These are phyloP conservation scores for Cercospora zeae-maydis DNA, from an alignment of 2,329 filamentous ascomycete species.

Conservation along the genomic window DNA sequence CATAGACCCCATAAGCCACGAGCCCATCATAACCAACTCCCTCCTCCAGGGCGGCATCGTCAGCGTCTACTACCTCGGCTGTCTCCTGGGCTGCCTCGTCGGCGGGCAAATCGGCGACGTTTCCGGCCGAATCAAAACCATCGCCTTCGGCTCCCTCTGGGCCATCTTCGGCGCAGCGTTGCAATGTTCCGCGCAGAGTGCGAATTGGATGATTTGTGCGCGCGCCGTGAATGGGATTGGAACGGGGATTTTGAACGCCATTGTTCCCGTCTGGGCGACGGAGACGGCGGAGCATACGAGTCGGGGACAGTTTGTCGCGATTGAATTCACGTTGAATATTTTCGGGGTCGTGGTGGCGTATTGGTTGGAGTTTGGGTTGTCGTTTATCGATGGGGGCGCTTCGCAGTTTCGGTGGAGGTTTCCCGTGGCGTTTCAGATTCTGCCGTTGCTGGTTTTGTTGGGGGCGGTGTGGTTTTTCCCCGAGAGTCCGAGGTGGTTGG, in stretches of 20 bases:
- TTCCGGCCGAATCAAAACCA: slow-evolving; percentile 61
- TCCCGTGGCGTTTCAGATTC: slow-evolving; percentile 66
- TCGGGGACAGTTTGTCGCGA: slow-evolving; percentile 49
- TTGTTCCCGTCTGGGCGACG: slow-evolving; percentile 68
- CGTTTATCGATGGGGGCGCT: slow-evolving; percentile 25
- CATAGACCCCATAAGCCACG: slow-evolving; percentile 39
- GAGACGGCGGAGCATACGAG: slow-evolving; percentile 66
- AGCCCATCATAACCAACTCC: slow-evolving; percentile 55
- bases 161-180: slow-evolving; percentile 54
- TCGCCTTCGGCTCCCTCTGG: slow-evolving; percentile 54
- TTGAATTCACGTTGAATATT: slow-evolving; percentile 69
- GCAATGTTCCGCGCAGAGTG: slow-evolving; percentile 63
- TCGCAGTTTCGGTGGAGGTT: slow-evolving; percentile 42
- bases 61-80: slow-evolving; percentile 57
- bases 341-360: slow-evolving; percentile 55
- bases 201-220: slow-evolving; percentile 58
- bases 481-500: slow-evolving; percentile 63
- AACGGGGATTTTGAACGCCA: slow-evolving; percentile 67
- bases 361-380: slow-evolving; percentile 40
- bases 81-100: slow-evolving; percentile 59
- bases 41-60: slow-evolving; percentile 62
- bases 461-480: slow-evolving; percentile 62
- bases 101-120: slow-evolving; percentile 64
- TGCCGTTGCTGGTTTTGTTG: slow-evolving; percentile 48
- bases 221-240: slow-evolving; percentile 47